Evolutionary conservation across 2,329 filamentous ascomycete genomes (phyloP).

Genomic region (Scedosporium boydii): DNA sequence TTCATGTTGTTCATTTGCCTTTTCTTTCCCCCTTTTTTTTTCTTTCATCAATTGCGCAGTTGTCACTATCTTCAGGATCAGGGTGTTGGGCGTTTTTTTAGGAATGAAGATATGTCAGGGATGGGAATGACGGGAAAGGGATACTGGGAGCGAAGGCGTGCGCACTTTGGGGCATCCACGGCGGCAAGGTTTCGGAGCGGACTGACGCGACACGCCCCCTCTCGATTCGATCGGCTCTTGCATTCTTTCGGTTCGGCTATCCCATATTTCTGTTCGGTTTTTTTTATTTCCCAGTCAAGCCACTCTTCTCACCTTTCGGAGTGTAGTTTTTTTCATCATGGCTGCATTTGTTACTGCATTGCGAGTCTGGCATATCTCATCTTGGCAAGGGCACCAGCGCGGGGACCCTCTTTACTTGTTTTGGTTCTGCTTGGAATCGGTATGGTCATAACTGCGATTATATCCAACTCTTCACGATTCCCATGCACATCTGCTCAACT

Average conservation of each 20-base stretch:
- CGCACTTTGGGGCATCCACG: neutral
- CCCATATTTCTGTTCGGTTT: neutral
- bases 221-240: neutral
- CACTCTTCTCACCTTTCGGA: neutral
- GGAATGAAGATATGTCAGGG: neutral
- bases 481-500: neutral
- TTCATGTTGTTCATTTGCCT: slow-evolving; percentile 5
- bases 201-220: neutral
- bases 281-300: neutral
- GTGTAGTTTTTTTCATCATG: slow-evolving; percentile 2
- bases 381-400: slow-evolving; percentile 1
- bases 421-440: slow-evolving; percentile 1
- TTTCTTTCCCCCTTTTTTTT: neutral
- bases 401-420: slow-evolving; percentile 4
- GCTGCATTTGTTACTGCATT: slow-evolving; percentile 3
- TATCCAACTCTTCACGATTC: slow-evolving; percentile 1
- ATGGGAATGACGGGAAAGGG: neutral
- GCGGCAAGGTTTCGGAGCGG: neutral
- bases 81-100: slow-evolving; percentile 1
- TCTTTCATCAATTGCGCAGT: neutral
- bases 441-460: slow-evolving; percentile 2
- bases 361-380: slow-evolving; percentile 1
- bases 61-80: slow-evolving; percentile 1
- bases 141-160: neutral
- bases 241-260: neutral